A percentile compares a stretch with the other conserved stretches of the same genome.
Evolutionary conservation across 73 alveolate genomes (phyloP).

Genomic region (Paramecium caudatum): DNA sequence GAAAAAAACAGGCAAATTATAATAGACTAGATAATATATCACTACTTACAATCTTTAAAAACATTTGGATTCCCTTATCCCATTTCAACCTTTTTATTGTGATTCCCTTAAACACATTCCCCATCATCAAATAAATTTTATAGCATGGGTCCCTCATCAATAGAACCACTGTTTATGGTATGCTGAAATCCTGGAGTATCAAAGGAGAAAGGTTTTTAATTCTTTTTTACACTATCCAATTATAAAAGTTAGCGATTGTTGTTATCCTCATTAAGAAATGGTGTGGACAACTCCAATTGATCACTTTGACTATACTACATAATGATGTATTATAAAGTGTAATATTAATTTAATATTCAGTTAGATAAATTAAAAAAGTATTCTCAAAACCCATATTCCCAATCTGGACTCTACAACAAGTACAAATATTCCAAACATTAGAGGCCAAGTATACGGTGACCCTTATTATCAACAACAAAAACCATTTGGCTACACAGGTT

Average conservation of each 20-base stretch:
- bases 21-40: not conserved
- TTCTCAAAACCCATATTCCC: not conserved
- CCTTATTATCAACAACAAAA: not conserved
- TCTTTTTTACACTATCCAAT: not conserved
- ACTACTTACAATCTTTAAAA: no score
- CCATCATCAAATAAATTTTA: conserved; percentile 41
- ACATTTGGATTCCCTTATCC: no score
- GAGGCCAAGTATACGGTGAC: not conserved
- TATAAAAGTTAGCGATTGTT: no score
- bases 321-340: not conserved
- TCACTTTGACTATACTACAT: not conserved
- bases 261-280: not conserved
- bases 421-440: not conserved
- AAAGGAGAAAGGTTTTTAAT: not conserved
- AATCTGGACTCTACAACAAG: conserved; percentile 17
- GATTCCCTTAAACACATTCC: not conserved
- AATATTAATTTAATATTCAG: conserved; percentile 19
- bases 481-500: conserved; percentile 11
- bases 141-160: conserved; percentile 2
- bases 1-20: not conserved
- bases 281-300: conserved; percentile 11
- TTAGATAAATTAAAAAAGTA: conserved; percentile 35
- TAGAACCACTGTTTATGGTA: not conserved
- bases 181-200: not conserved
- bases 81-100: no score